Evolutionary conservation across 73 alveolate genomes (phyloP), one percentile per base, ranked within the genome.

Genomic region (Uronychia binucleata): DNA sequence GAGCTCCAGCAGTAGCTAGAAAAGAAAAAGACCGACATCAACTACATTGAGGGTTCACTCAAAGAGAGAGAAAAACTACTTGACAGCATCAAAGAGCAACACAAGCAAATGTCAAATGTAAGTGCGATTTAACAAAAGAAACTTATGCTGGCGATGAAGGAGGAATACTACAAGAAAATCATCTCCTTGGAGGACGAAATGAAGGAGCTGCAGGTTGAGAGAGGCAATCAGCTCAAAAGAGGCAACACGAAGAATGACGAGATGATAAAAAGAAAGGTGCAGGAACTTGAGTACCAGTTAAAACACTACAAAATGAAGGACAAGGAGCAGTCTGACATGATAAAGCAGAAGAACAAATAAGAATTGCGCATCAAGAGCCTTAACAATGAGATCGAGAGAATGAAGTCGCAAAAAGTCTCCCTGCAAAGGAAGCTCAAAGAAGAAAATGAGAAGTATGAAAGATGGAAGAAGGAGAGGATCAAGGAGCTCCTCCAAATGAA

Each of bases 301-400:
- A 92, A 86, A n/a, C 92, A 85, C 1, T 82, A 77, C 84, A 92
- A 89, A 79, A 58, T 79, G 74, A 94, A 94, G 85, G 96, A 90
- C 59, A 91, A 87, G 82, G 96, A 92, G 77, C 90, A 86, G 59
- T 57, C 57, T 26, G 79, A 59, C 28, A 33, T 88, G 85, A 77
- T 79, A 46, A 92, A 79, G 67, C 82, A 81, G 60, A 79, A 79
- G 28, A 79, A 80, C 35, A 90, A 74, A 79, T 79, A 94, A 59
- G 89, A 89, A 92, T 32, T 31, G 33, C 77, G 77, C 77, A 83
- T 94, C 25, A 77, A 82, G 67, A 58, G 79, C 33, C 93, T 94
- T 0, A 94, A 82, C 31, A 86, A 77, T 5, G 98, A 94, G 58
- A 92, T 94, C n/a, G 88, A 77, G 33, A 85, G 85, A 76, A 86